phyloP scores from a whole-genome alignment of 495 filamentous ascomycete genomes.

The Hapsidospora chrysogenum region DNA sequence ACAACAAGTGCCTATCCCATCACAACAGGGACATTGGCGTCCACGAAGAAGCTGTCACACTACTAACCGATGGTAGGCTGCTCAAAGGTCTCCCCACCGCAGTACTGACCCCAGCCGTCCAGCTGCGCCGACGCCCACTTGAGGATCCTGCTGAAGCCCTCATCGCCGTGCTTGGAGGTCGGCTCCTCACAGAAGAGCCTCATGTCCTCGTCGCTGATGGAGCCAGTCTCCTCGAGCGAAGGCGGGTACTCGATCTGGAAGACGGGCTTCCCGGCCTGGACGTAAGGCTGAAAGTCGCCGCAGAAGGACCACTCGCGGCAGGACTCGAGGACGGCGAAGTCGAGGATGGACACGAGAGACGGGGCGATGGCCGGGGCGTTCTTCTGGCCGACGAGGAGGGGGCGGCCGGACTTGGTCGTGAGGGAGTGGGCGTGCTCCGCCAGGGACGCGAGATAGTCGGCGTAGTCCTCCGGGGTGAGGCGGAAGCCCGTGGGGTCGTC shows the following conservation, averaged over 20 bases:
- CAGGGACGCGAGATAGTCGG: constrained; percentile 39
- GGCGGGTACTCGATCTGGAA: constrained; percentile 48
- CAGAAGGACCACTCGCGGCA: constrained; percentile 38
- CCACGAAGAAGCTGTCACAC: too few species aligned
- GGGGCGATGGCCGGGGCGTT: constrained; percentile 39
- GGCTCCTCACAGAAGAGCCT: neutral
- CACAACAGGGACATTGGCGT: too few species aligned
- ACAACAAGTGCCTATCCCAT: too few species aligned
- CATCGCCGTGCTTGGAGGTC: neutral
- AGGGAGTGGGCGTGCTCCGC: constrained; percentile 25
- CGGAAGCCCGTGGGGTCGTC: constrained; percentile 33
- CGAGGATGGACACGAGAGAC: constrained; percentile 31
- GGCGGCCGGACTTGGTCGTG: constrained; percentile 15
- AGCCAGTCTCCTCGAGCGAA: neutral
- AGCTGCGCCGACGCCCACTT: constrained; percentile 3
- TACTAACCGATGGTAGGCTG: too few species aligned
- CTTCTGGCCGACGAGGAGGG: constrained; percentile 37
- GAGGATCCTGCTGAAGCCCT: constrained; percentile 4
- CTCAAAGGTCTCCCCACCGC: neutral
- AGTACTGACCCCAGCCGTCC: neutral
- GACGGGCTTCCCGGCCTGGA: constrained; percentile 42
- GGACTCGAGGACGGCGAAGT: constrained; percentile 53
- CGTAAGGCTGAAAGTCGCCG: constrained; percentile 33
- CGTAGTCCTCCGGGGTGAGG: constrained; percentile 30
- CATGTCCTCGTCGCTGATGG: neutral